Conservation (phyloP, 257 asterid genomes). For the Solanum sejunctum region DNA sequence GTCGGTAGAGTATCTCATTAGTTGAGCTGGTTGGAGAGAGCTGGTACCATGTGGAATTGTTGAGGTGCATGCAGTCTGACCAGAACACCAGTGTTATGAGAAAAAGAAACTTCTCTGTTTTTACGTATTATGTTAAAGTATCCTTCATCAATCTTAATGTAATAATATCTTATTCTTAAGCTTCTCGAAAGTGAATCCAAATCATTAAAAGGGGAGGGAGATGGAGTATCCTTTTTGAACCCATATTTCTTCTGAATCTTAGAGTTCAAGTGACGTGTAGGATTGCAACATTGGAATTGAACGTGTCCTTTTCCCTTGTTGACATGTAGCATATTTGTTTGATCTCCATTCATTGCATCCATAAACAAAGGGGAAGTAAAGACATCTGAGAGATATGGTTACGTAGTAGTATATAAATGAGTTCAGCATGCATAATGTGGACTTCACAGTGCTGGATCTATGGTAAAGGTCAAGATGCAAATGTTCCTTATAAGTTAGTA, state of each 20-base stretch:
- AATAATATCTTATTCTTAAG: background rate
- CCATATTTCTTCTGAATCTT: background rate
- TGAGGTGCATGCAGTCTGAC: background rate
- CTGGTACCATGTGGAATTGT: background rate
- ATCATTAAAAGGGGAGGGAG: background rate
- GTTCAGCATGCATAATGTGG: background rate
- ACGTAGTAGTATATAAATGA: background rate
- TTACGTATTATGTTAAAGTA: background rate
- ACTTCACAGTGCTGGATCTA: background rate
- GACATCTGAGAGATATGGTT: background rate
- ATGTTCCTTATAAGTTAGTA: background rate
- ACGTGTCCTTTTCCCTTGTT: background rate
- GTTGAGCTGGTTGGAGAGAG: background rate
- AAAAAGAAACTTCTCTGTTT: background rate
- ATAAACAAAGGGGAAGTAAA: background rate
- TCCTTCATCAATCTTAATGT: background rate
- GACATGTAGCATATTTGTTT: background rate
- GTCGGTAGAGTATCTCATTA: background rate
- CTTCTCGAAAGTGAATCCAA: background rate
- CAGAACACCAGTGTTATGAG: background rate
- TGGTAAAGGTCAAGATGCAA: background rate
- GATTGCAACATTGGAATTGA: background rate
- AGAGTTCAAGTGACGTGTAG: background rate
- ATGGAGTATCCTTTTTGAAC: background rate
- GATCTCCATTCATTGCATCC: background rate